phyloP scores from a whole-genome alignment of 2,329 filamentous ascomycete genomes.

The Hypoxylon sp. region DNA sequence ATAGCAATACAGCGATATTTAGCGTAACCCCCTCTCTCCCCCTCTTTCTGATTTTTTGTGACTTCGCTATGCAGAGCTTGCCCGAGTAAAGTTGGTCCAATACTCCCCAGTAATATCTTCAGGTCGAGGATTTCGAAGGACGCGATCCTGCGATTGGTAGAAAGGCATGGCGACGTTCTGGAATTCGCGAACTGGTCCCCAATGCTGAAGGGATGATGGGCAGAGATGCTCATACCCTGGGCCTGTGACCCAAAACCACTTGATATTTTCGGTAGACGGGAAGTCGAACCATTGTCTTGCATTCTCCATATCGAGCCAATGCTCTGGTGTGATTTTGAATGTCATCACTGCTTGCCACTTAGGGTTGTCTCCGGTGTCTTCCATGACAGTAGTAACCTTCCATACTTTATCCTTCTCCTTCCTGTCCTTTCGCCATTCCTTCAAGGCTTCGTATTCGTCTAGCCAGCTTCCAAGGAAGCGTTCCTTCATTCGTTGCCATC shows the following conservation, averaged over 20 bases:
- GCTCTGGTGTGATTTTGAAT: not conserved
- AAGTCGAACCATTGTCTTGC: not conserved
- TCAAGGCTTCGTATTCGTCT: not conserved
- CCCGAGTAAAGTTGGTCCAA: not conserved
- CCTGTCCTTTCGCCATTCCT: not conserved
- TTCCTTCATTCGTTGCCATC: not conserved
- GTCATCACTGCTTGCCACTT: not conserved
- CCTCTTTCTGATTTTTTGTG: too few species aligned
- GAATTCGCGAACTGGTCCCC: not conserved
- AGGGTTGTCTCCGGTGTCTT: not conserved
- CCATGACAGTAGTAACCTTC: not conserved
- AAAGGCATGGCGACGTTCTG: not conserved
- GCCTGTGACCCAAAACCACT: slow-evolving; percentile 1
- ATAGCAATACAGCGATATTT: too few species aligned
- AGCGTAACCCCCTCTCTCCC: too few species aligned
- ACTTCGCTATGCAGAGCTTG: too few species aligned
- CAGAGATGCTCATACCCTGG: not conserved
- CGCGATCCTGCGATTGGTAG: not conserved
- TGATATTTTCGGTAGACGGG: not conserved
- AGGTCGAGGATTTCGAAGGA: not conserved
- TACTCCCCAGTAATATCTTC: not conserved
- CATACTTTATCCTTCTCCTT: not conserved
- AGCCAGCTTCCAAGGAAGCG: not conserved
- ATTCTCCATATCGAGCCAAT: not conserved
- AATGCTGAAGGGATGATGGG: not conserved